Evolutionary conservation across 352 stramenopile genomes (phyloP), one percentile per base, ranked within the genome.

Genomic region (Globisporangium echinulatum): DNA sequence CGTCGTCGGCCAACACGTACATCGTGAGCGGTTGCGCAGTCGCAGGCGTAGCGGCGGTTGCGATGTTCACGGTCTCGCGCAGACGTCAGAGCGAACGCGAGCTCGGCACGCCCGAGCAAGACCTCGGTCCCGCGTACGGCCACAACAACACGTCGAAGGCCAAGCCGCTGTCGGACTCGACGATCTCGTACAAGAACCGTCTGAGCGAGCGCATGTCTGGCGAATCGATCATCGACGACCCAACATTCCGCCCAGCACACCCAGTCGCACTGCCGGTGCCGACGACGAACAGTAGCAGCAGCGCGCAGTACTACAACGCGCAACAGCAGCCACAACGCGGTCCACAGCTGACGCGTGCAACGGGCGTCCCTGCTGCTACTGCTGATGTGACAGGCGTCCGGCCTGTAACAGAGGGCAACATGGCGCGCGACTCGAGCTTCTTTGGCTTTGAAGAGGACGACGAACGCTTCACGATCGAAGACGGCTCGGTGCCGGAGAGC

Each of bases 41-140:
- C 37, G 71, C 57, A 0, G 63, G 50, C 4, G 56, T 77, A 14
- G 71, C 65, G 51, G 69, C 64, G 5, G 52, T 83, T 25, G 71
- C 62, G 2, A 63, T 80, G n/a, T 72, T 85, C 51, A 61, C 72
- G 7, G 67, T 71, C 19, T 51, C 77, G 10, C 71, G 69, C 19
- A 74, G 62, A 15, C 54, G 67, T 37, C 56, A 66, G 47, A 62
- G 46, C 53, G 58, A 61, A 8, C 74, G 64, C 4, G 67, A 52
- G 37, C 63, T 72, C 2, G 59, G 63, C 42, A 85, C 70, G 9
- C 72, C 71, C 2, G 49, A 33, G 33, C 58, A 74, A 6, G 61
- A 72, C 40, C 36, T 39, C 7, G 42, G 19, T n/a, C 37, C 37
- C 2, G 49, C 57, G 25, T 68, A 68, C 49, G 54, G 60, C n/a